Base-by-base conservation (phyloP, 2,329 filamentous ascomycete species). In the Lasiodiplodia gonubiensis region DNA sequence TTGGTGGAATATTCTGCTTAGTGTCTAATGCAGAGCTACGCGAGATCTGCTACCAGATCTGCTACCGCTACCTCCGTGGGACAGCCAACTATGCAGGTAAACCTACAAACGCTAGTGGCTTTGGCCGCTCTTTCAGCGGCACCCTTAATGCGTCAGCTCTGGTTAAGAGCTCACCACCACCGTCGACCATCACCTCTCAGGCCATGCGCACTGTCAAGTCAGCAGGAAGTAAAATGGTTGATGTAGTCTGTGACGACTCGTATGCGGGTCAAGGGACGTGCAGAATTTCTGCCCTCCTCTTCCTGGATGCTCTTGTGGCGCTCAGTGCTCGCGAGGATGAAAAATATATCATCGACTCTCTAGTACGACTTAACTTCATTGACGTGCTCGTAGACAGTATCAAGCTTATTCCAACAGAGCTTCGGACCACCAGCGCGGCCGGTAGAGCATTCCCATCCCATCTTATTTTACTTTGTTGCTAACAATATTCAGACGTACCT, bases 161-260 rank as follows among this genome's bases (percentile, higher is more conserved):
- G 23, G 55, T 51, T 12, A 51, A 54, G 12, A 61, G 33, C 14
- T 46, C 57, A 11, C 51, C 57, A 5, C 67, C 68, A 81, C 82
- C 11, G 75, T 69, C 69, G 12, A 39, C 77, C 14, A 74, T 81
- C 64, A 79, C 78, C 27, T 79, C 79, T 55, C 85, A 89, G 69
- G 88, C 81, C 57, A 84, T 88, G 49, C 86, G 92, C 75, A 90
- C 91, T 1, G 86, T 96, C 71, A 93, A 92, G 77, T 88, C 90
- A 4, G 89, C 93, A 53, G 94, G 95, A 48, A 91, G 93, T 73
- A 86, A 91, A 66, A 84, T 98, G 48, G 86, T 98, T 69, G 93
- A 94, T 72, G 89, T 93, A 30, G 85, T 97, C 52, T 97, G 94
- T 75, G 95, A 99, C 74, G 95, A 99, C 80, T 94, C 93, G 23